Evolutionary conservation across 2,329 filamentous ascomycete genomes (phyloP).

Genomic region (Talaromyces albobiverticillius): DNA sequence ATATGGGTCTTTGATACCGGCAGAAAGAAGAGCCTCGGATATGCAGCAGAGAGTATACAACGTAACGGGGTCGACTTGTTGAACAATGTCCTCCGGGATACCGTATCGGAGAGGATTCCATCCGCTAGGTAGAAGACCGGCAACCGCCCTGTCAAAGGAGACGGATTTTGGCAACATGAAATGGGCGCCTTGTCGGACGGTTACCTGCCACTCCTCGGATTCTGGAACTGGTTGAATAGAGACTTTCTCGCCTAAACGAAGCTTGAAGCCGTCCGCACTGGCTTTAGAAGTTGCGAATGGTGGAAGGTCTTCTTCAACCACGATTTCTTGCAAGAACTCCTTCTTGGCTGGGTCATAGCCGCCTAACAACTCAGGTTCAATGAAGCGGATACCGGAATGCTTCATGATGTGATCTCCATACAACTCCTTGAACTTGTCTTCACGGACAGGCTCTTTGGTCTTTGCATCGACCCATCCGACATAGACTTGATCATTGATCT

Average conservation of each 20-base stretch:
- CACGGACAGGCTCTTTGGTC: constrained; percentile 89
- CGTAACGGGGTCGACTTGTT: constrained; percentile 93
- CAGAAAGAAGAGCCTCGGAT: constrained; percentile 81
- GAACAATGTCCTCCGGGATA: constrained; percentile 95
- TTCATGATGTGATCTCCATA: constrained; percentile 96
- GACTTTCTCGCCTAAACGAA: constrained; percentile 94
- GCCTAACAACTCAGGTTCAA: constrained; percentile 96
- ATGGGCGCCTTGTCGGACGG: constrained; percentile 89
- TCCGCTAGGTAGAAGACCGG: constrained; percentile 88
- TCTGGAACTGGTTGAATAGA: constrained; percentile 94
- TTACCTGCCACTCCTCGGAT: constrained; percentile 89
- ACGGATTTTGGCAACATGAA: constrained; percentile 96
- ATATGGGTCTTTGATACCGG: constrained; percentile 96
- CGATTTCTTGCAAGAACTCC: constrained; percentile 94
- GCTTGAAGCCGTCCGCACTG: constrained; percentile 93
- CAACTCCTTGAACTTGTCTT: constrained; percentile 95
- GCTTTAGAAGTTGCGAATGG: constrained; percentile 97
- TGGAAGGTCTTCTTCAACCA: constrained; percentile 94
- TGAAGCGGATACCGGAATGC: constrained; percentile 93
- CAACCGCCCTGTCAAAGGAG: constrained; percentile 93
- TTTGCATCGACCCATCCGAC: constrained; percentile 95
- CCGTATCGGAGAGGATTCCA: constrained; percentile 97
- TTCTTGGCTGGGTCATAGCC: constrained; percentile 97
- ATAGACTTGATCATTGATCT: constrained; percentile 92
- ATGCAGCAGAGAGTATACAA: constrained; percentile 92